These are phyloP conservation scores for Naematelia aurantialba DNA, from an alignment of 768 basidiomycete species.

Conservation along the genomic window DNA sequence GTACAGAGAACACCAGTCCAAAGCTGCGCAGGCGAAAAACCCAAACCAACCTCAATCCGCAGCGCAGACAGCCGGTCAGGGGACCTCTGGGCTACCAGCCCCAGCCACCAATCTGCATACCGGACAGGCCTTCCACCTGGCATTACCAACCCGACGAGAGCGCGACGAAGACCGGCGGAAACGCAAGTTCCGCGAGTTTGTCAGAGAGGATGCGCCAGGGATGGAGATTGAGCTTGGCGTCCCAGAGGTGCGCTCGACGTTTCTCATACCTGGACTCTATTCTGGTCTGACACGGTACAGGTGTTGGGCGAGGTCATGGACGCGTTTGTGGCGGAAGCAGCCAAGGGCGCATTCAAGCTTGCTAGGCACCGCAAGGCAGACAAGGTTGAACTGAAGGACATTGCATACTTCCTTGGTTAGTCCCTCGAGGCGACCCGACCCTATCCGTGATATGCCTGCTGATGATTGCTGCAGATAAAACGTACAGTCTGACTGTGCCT, in stretches of 20 bases:
- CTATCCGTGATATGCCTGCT: background rate
- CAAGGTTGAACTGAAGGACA: conserved; percentile 39
- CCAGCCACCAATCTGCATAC: background rate
- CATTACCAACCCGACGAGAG: background rate
- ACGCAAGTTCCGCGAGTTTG: conserved; percentile 31
- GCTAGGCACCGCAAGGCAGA: conserved; percentile 34
- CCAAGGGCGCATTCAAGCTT: conserved; percentile 23
- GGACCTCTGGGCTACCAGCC: background rate
- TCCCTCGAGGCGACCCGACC: background rate
- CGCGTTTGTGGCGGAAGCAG: conserved; percentile 22
- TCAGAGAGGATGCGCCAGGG: conserved; percentile 29
- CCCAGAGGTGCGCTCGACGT: conserved; percentile 22
- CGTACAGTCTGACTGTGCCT: background rate
- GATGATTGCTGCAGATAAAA: conserved; percentile 1
- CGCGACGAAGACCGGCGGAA: conserved; percentile 26
- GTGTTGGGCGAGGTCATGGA: conserved; percentile 32
- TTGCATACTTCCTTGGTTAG: conserved; percentile 35
- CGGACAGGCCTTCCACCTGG: background rate
- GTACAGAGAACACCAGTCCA: background rate
- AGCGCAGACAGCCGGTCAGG: background rate
- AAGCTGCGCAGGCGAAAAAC: background rate
- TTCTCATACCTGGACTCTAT: background rate
- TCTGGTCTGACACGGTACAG: conserved; percentile 8
- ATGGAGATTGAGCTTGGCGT: conserved; percentile 36
- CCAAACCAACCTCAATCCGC: too few species aligned